These are phyloP conservation scores for Lasiodiplodia hormozganensis DNA, from an alignment of 2,329 filamentous ascomycete genomes.

Conservation along the genomic window DNA sequence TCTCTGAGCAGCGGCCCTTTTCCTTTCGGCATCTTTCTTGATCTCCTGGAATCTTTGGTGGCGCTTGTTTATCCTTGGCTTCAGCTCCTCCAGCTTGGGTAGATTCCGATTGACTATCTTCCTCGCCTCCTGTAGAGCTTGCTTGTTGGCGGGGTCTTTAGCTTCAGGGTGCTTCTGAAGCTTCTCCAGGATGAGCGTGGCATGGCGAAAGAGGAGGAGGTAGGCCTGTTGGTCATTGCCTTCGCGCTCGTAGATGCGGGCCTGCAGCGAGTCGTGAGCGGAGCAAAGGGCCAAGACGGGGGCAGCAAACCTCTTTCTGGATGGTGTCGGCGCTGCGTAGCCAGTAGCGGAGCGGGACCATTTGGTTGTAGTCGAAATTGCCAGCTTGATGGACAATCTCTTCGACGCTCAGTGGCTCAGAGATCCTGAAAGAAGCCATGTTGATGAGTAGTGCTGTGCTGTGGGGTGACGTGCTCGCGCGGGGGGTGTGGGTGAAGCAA, in stretches of 20 bases:
- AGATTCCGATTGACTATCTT: constrained; percentile 70
- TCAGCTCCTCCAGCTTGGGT: constrained; percentile 76
- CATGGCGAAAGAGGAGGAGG: constrained; percentile 88
- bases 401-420: constrained; percentile 71
- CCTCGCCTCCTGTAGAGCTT: constrained; percentile 62
- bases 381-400: constrained; percentile 79
- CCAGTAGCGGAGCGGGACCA: constrained; percentile 81
- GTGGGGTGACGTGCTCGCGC: constrained; percentile 12
- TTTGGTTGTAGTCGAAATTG: constrained; percentile 80
- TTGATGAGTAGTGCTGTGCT: not conserved
- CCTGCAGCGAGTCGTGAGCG: constrained; percentile 60
- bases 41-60: constrained; percentile 70
- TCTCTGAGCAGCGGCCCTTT: constrained; percentile 37
- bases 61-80: constrained; percentile 75
- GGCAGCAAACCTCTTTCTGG: constrained; percentile 74
- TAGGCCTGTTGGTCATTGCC: constrained; percentile 89
- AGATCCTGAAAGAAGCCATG: constrained; percentile 27
- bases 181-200: constrained; percentile 78
- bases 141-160: constrained; percentile 66
- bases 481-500: not conserved
- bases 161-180: constrained; percentile 79
- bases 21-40: constrained; percentile 49
- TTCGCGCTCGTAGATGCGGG: constrained; percentile 82
- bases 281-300: constrained; percentile 6
- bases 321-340: constrained; percentile 80